These are phyloP conservation scores for Prunus mume DNA, from an alignment of 306 rosid genomes.

Conservation along the genomic window DNA sequence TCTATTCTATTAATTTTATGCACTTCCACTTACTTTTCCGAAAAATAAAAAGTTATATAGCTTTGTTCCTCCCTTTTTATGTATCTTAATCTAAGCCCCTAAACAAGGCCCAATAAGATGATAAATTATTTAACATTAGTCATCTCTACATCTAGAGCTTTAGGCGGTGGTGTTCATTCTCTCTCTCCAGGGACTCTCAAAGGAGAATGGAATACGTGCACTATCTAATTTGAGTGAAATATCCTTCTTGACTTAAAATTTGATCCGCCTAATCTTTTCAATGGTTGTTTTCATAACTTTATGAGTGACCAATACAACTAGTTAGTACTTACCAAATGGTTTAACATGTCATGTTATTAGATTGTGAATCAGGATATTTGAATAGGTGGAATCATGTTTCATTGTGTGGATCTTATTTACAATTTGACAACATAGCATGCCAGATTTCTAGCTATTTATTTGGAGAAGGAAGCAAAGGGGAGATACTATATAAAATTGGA, in stretches of 20 bases:
- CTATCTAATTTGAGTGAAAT: neutral
- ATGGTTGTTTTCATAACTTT: neutral
- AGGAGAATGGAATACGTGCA: neutral
- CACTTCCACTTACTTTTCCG: neutral
- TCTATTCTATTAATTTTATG: constrained; percentile 12
- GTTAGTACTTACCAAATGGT: no score
- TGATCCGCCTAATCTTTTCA: neutral
- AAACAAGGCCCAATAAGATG: neutral
- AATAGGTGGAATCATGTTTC: neutral
- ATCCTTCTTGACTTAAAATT: neutral
- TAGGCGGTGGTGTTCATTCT: neutral
- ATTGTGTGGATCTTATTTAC: neutral
- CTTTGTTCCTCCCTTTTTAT: constrained; percentile 3
- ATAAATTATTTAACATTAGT: neutral
- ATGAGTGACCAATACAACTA: neutral
- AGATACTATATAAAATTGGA: neutral
- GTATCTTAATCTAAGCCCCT: neutral
- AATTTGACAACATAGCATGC: neutral
- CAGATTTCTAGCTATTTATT: neutral
- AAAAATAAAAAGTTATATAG: neutral
- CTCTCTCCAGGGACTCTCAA: neutral
- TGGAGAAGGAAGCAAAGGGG: neutral
- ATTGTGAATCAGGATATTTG: neutral
- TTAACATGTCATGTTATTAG: neutral
- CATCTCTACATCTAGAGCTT: neutral